Evolutionary conservation across 768 basidiomycete species (phyloP).

Genomic region (Kockovaella imperatae): DNA sequence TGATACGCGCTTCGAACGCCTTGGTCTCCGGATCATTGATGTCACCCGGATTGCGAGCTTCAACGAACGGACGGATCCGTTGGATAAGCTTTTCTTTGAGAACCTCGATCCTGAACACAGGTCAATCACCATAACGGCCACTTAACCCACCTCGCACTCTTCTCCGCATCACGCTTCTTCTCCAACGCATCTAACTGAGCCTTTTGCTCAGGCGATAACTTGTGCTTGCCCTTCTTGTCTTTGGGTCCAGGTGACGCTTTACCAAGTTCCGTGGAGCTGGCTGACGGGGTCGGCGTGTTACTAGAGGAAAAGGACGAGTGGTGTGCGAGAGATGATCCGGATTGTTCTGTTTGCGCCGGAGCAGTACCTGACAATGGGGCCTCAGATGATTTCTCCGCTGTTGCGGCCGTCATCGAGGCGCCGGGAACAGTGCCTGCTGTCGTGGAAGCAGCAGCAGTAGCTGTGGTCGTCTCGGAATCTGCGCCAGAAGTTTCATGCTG

Average conservation of each 20-base stretch:
- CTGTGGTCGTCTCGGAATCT: conserved; percentile 27
- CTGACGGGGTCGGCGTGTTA: neutral
- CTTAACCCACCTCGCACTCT: conserved; percentile 29
- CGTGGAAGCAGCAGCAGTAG: conserved; percentile 29
- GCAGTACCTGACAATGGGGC: no score
- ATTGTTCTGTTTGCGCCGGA: no score
- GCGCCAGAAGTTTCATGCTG: conserved; percentile 11
- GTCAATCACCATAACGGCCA: neutral
- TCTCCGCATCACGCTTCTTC: conserved; percentile 50
- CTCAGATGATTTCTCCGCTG: conserved; percentile 4
- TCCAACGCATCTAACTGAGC: neutral
- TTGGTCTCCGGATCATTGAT: conserved; percentile 66
- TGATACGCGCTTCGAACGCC: conserved; percentile 68
- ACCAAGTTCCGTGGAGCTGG: neutral
- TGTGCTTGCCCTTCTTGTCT: neutral
- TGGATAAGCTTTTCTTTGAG: conserved; percentile 75
- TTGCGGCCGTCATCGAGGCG: conserved; percentile 31
- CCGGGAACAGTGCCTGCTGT: conserved; percentile 10
- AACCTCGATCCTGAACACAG: conserved; percentile 54
- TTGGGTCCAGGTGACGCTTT: neutral
- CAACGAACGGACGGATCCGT: conserved; percentile 79
- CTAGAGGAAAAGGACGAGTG: neutral
- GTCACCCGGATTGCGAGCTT: conserved; percentile 68
- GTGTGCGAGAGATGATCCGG: neutral
- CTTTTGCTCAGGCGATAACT: conserved; percentile 1